Evolutionary conservation across 2,329 filamentous ascomycete genomes (phyloP), one percentile per base, ranked within the genome.

Genomic region (Dothiorella sarmentorum): DNA sequence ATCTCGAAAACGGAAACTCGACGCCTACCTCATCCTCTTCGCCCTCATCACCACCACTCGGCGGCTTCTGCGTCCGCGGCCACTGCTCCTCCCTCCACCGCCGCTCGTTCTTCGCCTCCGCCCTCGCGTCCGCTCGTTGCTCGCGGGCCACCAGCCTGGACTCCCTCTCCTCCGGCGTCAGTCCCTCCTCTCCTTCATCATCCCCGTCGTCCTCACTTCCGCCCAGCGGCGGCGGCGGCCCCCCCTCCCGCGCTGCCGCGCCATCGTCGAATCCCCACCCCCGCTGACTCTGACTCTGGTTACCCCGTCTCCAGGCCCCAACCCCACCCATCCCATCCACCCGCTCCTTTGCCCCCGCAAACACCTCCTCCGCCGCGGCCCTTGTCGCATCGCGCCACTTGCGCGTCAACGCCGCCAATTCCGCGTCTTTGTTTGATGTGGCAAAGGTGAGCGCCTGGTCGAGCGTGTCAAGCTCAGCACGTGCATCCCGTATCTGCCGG

Each of bases 331-430:
- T 86, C 63, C 80, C 74, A 65, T 83, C 77, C 33, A 88, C 78
- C 56, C 83, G 74, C 68, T 86, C 84, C 62, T 80, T 79, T 20
- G 86, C 83, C 18, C 76, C 73, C 22, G 73, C 77, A 69, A 87
- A 90, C 10, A 89, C 73, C 65, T 88, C 85, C 63, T 90, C 87
- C 1, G 87, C 87, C 6, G 85, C 86, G 51, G 78, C 73, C 62
- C 85, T 79, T 60, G 82, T 83, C 17, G 84, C 82, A 0, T 67
- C 70, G 45, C 77, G 82, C 88, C 88, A 91, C 68, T 82, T 86
- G 3, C 68, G 69, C 40, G 83, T 80, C 63, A 89, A 66, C 0
- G 68, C 71, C 40, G 80, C 72, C 22, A 90, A 74, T 59, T 88
- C 83, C 1, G 73, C 75, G 67, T 85, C 82, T 58, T 71, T 70